phyloP scores from a whole-genome alignment of 129 eudicot species.

The Flaveria brownii region DNA sequence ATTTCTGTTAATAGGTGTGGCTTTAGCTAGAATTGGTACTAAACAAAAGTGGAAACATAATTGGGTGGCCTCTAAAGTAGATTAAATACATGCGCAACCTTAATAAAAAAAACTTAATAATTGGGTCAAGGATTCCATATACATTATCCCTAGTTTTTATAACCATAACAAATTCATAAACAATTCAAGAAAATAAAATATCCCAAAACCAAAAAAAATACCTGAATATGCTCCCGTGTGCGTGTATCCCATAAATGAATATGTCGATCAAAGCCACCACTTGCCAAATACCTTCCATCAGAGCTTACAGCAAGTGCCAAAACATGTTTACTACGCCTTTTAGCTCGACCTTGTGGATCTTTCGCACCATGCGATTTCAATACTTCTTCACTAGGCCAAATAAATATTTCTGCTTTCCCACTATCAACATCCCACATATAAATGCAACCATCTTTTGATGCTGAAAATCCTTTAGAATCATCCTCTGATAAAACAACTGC shows the following conservation, averaged over 20 bases:
- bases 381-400: slow-evolving; percentile 78
- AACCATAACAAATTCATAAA: not conserved
- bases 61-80: not conserved
- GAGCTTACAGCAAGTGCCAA: slow-evolving; percentile 83
- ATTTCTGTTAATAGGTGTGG: not conserved
- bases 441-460: slow-evolving; percentile 89
- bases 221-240: slow-evolving; percentile 84
- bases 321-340: slow-evolving; percentile 78
- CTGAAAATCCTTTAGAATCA: slow-evolving; percentile 78
- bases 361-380: slow-evolving; percentile 78
- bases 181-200: not conserved
- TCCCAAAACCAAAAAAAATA: not conserved
- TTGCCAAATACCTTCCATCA: slow-evolving; percentile 91
- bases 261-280: slow-evolving; percentile 96
- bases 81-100: not conserved
- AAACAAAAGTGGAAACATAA: not conserved
- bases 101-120: not conserved
- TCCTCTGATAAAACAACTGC: slow-evolving; percentile 83
- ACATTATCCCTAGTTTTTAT: not conserved
- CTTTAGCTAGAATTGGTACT: not conserved
- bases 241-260: slow-evolving; percentile 94
- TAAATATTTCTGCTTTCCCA: slow-evolving; percentile 64
- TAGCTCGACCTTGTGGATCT: slow-evolving; percentile 77
- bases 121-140: not conserved
- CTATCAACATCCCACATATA: slow-evolving; percentile 77